Evolutionary conservation across 1,139 yeast genomes (phyloP).

Genomic region (Oligophagozyma castellii): DNA sequence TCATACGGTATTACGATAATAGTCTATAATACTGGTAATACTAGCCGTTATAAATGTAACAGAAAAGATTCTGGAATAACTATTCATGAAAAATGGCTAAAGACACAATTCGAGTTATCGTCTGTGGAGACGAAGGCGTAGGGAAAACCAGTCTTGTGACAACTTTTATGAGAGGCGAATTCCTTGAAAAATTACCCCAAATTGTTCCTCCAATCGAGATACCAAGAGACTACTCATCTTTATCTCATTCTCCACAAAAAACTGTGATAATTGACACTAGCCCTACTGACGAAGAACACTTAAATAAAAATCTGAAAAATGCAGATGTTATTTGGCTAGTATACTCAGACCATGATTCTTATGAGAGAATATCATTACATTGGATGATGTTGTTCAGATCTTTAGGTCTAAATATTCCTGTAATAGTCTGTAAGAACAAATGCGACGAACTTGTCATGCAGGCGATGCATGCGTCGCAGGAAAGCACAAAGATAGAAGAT

Average conservation of each 20-base stretch:
- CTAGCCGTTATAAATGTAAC: too few species aligned
- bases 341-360: conserved; percentile 85
- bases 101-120: conserved; percentile 57
- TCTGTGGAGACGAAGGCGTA: conserved; percentile 93
- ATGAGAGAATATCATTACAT: conserved; percentile 76
- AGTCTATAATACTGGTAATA: too few species aligned
- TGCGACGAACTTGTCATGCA: conserved; percentile 38
- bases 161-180: conserved; percentile 66
- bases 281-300: conserved; percentile 42
- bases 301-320: conserved; percentile 63
- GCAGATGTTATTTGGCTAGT: conserved; percentile 92
- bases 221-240: conserved; percentile 47
- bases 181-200: conserved; percentile 59
- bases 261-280: conserved; percentile 73
- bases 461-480: conserved; percentile 13
- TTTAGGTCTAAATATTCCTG: conserved; percentile 83
- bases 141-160: conserved; percentile 71
- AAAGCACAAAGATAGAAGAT: conserved; percentile 22
- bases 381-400: conserved; percentile 93
- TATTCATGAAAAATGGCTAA: too few species aligned
- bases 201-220: conserved; percentile 76
- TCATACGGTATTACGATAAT: too few species aligned
- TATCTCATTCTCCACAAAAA: conserved; percentile 47
- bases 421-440: conserved; percentile 82
- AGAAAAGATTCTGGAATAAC: too few species aligned